Conservation (phyloP, 1,284 basidiomycete genomes). For the Microbotryomycetes sp. region DNA sequence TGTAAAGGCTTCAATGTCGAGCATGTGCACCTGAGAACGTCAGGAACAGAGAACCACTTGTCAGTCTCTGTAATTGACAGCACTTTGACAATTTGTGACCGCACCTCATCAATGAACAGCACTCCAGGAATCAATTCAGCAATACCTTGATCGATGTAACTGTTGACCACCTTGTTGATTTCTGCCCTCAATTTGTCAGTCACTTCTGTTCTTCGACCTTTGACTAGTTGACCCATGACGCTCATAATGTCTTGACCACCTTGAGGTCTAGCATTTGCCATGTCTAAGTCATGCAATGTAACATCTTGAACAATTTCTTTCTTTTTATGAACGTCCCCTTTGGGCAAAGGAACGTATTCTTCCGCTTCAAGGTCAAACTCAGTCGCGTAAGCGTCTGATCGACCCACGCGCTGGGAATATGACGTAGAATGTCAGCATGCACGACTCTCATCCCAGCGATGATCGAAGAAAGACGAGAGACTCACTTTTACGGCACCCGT, state of each 20-base stretch:
- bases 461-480: conserved; percentile 9
- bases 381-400: conserved; percentile 97
- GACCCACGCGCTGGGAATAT: conserved; percentile 68
- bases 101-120: conserved; percentile 95
- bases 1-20: conserved; percentile 98
- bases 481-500: conserved; percentile 90
- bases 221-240: conserved; percentile 95
- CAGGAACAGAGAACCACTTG: not conserved
- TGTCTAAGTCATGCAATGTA: conserved; percentile 91
- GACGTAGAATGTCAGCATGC: not conserved
- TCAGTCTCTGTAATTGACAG: not conserved
- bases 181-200: conserved; percentile 93
- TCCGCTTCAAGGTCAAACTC: conserved; percentile 97
- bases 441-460: not conserved
- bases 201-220: conserved; percentile 87
- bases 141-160: conserved; percentile 95
- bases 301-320: conserved; percentile 98
- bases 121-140: conserved; percentile 97
- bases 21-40: conserved; percentile 80
- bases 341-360: conserved; percentile 94
- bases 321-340: conserved; percentile 95
- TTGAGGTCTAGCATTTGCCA: conserved; percentile 85
- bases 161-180: conserved; percentile 97
- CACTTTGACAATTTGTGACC: conserved; percentile 28
- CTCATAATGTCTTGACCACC: conserved; percentile 97